Base-by-base conservation (phyloP, 495 filamentous ascomycete genomes). In the Aspergillus avenaceus region DNA sequence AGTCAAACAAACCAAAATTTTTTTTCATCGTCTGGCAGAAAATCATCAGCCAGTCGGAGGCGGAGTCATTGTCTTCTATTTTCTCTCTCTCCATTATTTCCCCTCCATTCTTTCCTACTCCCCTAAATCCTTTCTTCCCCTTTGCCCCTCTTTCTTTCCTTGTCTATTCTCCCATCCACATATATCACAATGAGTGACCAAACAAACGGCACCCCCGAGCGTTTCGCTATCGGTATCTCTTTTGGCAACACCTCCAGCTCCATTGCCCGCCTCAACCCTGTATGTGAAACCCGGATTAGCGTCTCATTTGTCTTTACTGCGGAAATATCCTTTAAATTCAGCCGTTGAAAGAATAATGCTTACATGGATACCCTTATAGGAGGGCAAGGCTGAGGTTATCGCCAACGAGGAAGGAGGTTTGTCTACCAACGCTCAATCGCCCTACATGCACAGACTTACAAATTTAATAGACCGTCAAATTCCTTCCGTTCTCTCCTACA, bases 241-340 rank as follows among this genome's bases (percentile, higher is more conserved):
- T 97, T 97, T 77, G 95, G 93, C 69, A 98, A 98, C 73, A 89
- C 88, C 42, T 93, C 90, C 79, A 96, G 92, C 73, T 96, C 90
- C 45, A 97, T 98, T 73, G 93, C 91, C 56, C 86, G 83, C 62
- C 90, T 91, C 26, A 80, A 84, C 37, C 67, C 67, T 53, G 82
- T 85, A 76, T 49, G 83, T 69, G 26, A 11, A 8, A 16, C 36
- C 50, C 31, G 19, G 32, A 16, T 38, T 38, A 3, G 34, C 19
- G 16, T 19, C 23, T 48, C 12, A 6, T 27, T 40, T 34, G 21
- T 34, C 19, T 18, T 32, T 34, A 24, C 5, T 14, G 37, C n/a
- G 16, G 24, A 23, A 42, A 18, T 31, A 9, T 48, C 22, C 11
- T n/a, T 34, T 13, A 19, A 31, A 41, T 14, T 41, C 24, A 25